phyloP scores from a whole-genome alignment of 768 basidiomycete species.

The Mycena haematopus region DNA sequence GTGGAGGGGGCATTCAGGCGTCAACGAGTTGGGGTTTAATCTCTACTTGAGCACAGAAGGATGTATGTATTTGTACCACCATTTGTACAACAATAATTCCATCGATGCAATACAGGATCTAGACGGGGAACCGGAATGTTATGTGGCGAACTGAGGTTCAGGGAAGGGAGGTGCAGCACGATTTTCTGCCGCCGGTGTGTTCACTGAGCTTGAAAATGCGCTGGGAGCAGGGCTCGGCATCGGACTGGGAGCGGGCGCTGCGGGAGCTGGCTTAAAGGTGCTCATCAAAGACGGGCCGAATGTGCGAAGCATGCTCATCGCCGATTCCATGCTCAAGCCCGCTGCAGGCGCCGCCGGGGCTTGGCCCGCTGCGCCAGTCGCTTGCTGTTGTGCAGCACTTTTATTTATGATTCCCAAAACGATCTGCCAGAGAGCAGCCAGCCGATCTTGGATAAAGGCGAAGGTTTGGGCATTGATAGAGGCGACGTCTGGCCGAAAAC shows the following conservation, averaged over 20 bases:
- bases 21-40: constrained; percentile 43
- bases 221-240: constrained; percentile 23
- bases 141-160: constrained; percentile 39
- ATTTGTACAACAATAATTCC: constrained; percentile 21
- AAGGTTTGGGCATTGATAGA: constrained; percentile 60
- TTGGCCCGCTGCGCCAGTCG: constrained; percentile 34
- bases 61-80: constrained; percentile 23
- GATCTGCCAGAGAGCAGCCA: constrained; percentile 55
- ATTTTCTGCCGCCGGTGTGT: constrained; percentile 25
- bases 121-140: background rate
- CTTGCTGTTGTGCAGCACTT: constrained; percentile 35
- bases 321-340: constrained; percentile 35
- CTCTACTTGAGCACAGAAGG: constrained; percentile 18
- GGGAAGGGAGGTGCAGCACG: constrained; percentile 45
- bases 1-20: constrained; percentile 81
- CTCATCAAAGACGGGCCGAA: constrained; percentile 49
- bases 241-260: constrained; percentile 19
- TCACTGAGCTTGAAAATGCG: constrained; percentile 32
- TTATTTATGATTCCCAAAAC: constrained; percentile 53
- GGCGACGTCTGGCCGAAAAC: constrained; percentile 41
- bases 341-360: constrained; percentile 28
- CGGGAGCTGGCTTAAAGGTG: constrained; percentile 32
- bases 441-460: constrained; percentile 59
- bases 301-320: constrained; percentile 47
- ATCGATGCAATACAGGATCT: constrained; percentile 3